These are phyloP conservation scores for Coemansia interrupta DNA, from an alignment of 192 early-diverging fungal genomes.

Conservation along the genomic window DNA sequence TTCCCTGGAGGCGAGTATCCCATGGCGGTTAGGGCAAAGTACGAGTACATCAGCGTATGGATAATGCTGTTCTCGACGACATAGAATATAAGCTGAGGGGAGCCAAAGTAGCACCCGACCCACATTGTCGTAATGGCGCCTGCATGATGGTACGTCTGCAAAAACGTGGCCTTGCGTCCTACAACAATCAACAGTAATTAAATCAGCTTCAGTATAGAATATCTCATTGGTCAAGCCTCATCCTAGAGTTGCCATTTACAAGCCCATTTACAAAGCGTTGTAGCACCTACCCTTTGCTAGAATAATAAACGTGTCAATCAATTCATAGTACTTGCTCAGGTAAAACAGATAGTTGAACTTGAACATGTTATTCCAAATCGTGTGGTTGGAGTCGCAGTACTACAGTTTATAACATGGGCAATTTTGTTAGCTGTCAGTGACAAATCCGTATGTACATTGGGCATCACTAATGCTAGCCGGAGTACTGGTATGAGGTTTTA, in stretches of 20 bases:
- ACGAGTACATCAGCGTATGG: conserved; percentile 84
- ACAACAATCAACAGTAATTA: conserved; percentile 10
- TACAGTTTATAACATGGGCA: conserved; percentile 10
- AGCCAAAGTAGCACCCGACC: conserved; percentile 74
- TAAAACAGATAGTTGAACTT: conserved; percentile 87
- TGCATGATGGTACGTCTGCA: conserved; percentile 87
- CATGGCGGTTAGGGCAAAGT: conserved; percentile 73
- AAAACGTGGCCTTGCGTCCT: conserved; percentile 67
- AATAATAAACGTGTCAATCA: conserved; percentile 85
- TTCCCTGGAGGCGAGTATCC: conserved; percentile 76
- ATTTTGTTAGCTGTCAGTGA: not conserved
- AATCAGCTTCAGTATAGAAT: not conserved
- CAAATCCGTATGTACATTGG: no score
- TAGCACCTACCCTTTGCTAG: conserved; percentile 59
- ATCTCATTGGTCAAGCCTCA: no score
- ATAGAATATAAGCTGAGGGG: conserved; percentile 79
- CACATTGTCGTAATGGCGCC: conserved; percentile 89
- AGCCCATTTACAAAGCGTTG: not conserved
- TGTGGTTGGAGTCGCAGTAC: conserved; percentile 64
- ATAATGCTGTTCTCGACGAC: conserved; percentile 78
- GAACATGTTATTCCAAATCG: conserved; percentile 70
- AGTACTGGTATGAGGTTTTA: not conserved
- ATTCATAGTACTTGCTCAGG: conserved; percentile 85
- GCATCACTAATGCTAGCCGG: no score
- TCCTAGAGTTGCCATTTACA: no score